Evolutionary conservation across 495 filamentous ascomycete genomes (phyloP).

Genomic region (Echria macrotheca): DNA sequence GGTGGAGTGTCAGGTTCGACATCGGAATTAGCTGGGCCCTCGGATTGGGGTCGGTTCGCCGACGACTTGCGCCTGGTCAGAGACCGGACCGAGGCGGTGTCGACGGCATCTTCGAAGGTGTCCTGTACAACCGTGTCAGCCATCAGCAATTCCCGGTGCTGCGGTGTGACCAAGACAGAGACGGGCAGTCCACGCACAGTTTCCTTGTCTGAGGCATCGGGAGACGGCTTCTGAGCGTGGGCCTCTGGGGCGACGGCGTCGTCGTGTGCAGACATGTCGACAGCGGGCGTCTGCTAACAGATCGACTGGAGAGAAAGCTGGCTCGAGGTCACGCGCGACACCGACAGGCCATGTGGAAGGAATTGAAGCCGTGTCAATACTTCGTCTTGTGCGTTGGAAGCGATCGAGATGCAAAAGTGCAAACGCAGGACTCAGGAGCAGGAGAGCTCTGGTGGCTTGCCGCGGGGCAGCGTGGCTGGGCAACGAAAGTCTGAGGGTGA

Average conservation of each 20-base stretch:
- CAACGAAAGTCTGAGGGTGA: conserved; percentile 5
- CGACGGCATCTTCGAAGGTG: conserved; percentile 71
- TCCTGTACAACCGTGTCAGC: conserved; percentile 45
- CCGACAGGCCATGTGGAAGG: conserved; percentile 5
- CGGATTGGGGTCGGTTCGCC: conserved; percentile 22
- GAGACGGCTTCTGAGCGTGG: conserved; percentile 1
- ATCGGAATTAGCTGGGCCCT: conserved; percentile 24
- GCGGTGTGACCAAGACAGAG: conserved; percentile 1
- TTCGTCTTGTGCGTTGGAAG: not conserved
- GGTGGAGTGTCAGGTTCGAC: conserved; percentile 29
- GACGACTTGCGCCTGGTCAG: conserved; percentile 48
- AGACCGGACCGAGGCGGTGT: conserved; percentile 46
- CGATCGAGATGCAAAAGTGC: not conserved
- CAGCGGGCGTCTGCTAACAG: not conserved
- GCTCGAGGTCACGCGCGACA: not conserved
- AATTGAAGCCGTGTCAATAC: not conserved
- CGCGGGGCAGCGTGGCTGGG: not conserved
- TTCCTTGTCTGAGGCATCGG: conserved; percentile 15
- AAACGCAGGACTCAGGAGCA: no score
- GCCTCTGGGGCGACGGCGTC: conserved; percentile 3
- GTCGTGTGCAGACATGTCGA: conserved; percentile 14
- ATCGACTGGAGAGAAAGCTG: not conserved
- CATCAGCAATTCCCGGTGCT: not conserved
- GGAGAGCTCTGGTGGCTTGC: not conserved
- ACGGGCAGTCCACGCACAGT: conserved; percentile 9